Evolutionary conservation across 2,329 filamentous ascomycete species (phyloP), one percentile per base, ranked within the genome.

Genomic region (Claviceps sp.): DNA sequence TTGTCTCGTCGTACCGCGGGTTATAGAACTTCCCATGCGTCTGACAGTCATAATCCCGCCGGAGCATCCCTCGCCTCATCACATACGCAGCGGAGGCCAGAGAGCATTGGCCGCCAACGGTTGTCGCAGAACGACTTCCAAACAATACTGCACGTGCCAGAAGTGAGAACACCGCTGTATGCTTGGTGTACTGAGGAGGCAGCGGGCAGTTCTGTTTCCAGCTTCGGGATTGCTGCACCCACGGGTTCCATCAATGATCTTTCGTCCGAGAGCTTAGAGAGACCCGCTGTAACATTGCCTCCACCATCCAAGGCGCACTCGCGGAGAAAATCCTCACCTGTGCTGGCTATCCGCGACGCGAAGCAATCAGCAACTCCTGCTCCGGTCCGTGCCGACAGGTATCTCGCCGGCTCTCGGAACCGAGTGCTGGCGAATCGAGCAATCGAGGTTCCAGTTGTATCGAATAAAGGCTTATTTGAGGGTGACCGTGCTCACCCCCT

Each of bases 301-400:
- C 52, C 50, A 17, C 48, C 48, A 45, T 52, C 61, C 34, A 49
- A 59, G 50, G 61, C 63, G 14, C 65, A 60, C 45, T 59, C 58
- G 17, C 71, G 72, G 56, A 70, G 74, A 17, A 69, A 67, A 48
- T 78, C 75, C 3, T 79, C 76, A 16, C 74, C 73, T 2, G 66
- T 78, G 2, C 63, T 79, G 44, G 74, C 75, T 7, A 53, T 62
- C 14, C 34, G 47, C 22, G 46, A 48, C 5, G 11, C 14, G n/a
- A 38, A 47, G 14, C 50, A 49, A 39, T 50, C 47, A 36, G 36
- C 45, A 7, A 26, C 50, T 29, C 40, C 51, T 22, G 46, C 39
- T 44, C 47, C 43, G 20, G 48, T 38, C 36, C 34, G 22, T 13
- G n/a, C 20, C 5, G 29, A 14, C 16, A 45, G 40, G 29, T 23